Percentiles rank a stretch among this genome's conserved stretches.
Evolutionary conservation across 331 rosid species (phyloP).

Genomic region (Malus hybrid): DNA sequence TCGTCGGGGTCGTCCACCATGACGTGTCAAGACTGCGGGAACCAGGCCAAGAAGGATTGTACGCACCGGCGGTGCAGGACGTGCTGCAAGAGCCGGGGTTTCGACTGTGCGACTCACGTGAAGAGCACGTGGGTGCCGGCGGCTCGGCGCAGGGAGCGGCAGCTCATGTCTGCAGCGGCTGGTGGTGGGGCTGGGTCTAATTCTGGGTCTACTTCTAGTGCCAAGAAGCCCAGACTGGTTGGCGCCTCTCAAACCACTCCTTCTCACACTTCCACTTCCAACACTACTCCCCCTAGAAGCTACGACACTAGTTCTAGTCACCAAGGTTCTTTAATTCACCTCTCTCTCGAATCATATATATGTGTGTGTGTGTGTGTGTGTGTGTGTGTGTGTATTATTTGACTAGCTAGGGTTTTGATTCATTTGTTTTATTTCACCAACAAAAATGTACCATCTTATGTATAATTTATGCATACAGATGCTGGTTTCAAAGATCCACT

Average conservation of each 20-base stretch:
- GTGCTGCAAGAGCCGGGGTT: slow-evolving; percentile 92
- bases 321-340: slow-evolving; percentile 35
- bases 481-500: slow-evolving; percentile 50
- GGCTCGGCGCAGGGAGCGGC: slow-evolving; percentile 81
- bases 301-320: slow-evolving; percentile 87
- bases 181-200: slow-evolving; percentile 29
- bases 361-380: too few relatives aligned
- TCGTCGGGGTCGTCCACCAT: slow-evolving; percentile 27
- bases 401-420: background rate
- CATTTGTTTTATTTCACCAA: background rate
- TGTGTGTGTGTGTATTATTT: too few relatives aligned
- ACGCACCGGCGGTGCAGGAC: slow-evolving; percentile 74
- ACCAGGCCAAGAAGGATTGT: slow-evolving; percentile 95
- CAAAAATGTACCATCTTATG: background rate
- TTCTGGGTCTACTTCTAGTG: slow-evolving; percentile 43
- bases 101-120: slow-evolving; percentile 81
- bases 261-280: slow-evolving; percentile 86
- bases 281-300: slow-evolving; percentile 93
- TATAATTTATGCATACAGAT: slow-evolving; percentile 31
- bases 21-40: slow-evolving; percentile 94
- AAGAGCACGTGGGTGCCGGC: slow-evolving; percentile 99
- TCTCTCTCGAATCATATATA: background rate
- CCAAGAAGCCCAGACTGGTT: slow-evolving; percentile 74
- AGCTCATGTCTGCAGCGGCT: slow-evolving; percentile 28
- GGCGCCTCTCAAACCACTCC: slow-evolving; percentile 57